phyloP scores from a whole-genome alignment of 2,329 filamentous ascomycete genomes.

The Fusarium palustre region DNA sequence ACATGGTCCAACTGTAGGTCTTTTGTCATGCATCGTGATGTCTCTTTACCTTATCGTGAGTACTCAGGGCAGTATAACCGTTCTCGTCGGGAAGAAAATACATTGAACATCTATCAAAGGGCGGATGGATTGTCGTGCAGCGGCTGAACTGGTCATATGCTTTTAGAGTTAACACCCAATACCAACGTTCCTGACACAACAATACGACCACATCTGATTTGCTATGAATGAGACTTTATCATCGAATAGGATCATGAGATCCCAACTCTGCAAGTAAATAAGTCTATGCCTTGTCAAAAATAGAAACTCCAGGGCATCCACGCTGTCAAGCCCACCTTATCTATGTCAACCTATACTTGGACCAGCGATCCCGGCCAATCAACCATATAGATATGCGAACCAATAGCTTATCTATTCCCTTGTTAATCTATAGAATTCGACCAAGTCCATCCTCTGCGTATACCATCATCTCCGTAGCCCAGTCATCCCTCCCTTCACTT shows the following conservation, averaged over 20 bases:
- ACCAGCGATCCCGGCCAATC: background rate
- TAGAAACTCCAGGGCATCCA: background rate
- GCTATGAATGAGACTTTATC: background rate
- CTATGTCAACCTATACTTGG: background rate
- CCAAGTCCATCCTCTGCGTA: too few relatives aligned
- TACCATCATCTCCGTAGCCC: too few relatives aligned
- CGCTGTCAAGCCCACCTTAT: background rate
- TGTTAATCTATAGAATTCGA: background rate
- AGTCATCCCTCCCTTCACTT: too few relatives aligned
- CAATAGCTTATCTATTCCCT: background rate
- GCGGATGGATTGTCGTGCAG: background rate
- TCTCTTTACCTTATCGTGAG: fast-evolving
- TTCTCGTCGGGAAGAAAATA: background rate
- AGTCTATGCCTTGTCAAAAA: background rate
- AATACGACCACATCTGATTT: background rate
- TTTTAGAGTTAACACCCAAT: background rate
- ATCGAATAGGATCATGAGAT: background rate
- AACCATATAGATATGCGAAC: background rate
- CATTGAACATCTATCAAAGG: background rate
- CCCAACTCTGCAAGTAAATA: too few relatives aligned
- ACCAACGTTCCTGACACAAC: background rate
- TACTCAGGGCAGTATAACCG: background rate
- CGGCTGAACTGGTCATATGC: background rate
- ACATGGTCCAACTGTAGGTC: fast-evolving
- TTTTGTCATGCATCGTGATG: background rate